Evolutionary conservation across 129 eudicot species (phyloP).

Genomic region (Apium graveolens): DNA sequence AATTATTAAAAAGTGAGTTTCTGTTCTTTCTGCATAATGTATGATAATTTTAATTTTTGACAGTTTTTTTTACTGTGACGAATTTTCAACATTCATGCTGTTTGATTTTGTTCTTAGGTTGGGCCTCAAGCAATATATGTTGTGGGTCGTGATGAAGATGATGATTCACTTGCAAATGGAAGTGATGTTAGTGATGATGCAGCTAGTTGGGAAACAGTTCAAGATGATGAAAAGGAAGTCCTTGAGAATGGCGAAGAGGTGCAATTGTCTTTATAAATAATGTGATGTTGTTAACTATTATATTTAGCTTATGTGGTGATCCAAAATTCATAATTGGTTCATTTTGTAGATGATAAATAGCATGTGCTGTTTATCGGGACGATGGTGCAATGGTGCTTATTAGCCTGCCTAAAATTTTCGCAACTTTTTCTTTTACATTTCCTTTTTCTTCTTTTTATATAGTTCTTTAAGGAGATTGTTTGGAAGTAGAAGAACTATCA

Average conservation of each 20-base stretch:
- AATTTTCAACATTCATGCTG: constrained; percentile 7
- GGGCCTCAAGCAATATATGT: constrained; percentile 99
- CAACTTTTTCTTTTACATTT: background rate
- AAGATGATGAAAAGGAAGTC: constrained; percentile 63
- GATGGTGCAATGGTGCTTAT: background rate
- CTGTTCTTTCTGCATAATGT: background rate
- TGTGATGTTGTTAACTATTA: constrained; percentile 1
- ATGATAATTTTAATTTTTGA: background rate
- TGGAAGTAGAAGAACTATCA: background rate
- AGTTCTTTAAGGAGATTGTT: background rate
- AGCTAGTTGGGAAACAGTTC: constrained; percentile 99
- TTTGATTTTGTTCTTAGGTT: constrained; percentile 42
- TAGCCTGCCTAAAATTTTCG: background rate
- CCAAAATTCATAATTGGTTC: background rate
- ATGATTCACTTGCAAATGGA: constrained; percentile 73
- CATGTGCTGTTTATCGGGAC: background rate
- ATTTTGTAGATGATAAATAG: background rate
- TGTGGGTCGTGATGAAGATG: constrained; percentile 97
- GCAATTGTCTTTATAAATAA: constrained; percentile 10
- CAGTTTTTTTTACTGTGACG: background rate
- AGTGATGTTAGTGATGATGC: constrained; percentile 88
- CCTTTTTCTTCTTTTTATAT: background rate
- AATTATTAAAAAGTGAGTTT: background rate
- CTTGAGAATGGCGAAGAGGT: constrained; percentile 61
- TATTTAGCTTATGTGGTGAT: background rate